Percentiles rank a stretch among this genome's conserved stretches.
Evolutionary conservation across 2,329 filamentous ascomycete genomes (phyloP).

Genomic region (Aotearoamyces nothofagi): DNA sequence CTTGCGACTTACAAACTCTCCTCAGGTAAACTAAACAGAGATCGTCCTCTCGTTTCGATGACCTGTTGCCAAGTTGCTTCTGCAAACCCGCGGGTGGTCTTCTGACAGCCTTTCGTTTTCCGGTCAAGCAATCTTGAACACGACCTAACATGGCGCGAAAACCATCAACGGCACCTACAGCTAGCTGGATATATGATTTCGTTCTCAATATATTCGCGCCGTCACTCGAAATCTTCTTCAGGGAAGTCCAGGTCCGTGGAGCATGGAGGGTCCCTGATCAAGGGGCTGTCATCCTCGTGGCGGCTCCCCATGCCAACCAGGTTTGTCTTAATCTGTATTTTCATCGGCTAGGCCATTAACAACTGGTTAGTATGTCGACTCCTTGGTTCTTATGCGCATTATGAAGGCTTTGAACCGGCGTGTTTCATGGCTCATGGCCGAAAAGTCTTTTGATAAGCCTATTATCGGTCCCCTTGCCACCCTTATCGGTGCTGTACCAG

Average conservation of each 20-base stretch:
- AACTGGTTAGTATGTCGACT: neutral
- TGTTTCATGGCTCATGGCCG: neutral
- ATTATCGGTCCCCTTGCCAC: neutral
- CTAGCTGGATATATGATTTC: constrained; percentile 61
- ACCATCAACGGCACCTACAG: too few relatives aligned
- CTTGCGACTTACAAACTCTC: too few relatives aligned
- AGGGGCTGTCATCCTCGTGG: constrained; percentile 83
- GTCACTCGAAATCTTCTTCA: constrained; percentile 86
- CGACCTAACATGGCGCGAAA: too few relatives aligned
- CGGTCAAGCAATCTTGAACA: too few relatives aligned
- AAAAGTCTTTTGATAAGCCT: neutral
- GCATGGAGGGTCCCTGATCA: constrained; percentile 80
- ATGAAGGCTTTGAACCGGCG: neutral
- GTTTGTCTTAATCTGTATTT: too few relatives aligned
- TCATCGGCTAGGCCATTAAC: too few relatives aligned
- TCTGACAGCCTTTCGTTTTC: too few relatives aligned
- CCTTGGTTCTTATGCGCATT: neutral
- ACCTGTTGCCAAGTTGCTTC: too few relatives aligned
- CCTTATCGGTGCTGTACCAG: neutral
- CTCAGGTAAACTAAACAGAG: too few relatives aligned
- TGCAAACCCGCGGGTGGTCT: too few relatives aligned
- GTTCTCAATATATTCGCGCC: constrained; percentile 62
- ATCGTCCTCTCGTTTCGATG: too few relatives aligned
- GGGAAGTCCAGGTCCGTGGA: constrained; percentile 85
- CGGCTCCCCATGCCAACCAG: constrained; percentile 89